A percentile compares a stretch with the other conserved stretches of the same genome.
Evolutionary conservation across 148 eudicot species (phyloP).

Genomic region (Polygonum maritimum): DNA sequence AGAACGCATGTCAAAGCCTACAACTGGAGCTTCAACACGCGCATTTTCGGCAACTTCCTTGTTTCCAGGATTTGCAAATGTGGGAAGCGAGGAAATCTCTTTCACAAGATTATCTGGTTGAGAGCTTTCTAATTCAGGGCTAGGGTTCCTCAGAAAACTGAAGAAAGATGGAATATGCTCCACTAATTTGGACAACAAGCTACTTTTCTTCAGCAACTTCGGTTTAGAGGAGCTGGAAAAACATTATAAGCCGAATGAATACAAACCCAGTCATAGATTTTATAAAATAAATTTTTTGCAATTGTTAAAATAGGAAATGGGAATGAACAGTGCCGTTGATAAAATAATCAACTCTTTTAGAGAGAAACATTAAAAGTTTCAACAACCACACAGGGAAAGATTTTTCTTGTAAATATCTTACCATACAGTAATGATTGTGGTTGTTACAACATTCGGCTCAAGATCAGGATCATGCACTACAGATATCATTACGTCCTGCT

Average conservation of each 20-base stretch:
- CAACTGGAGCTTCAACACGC: slow-evolving; percentile 18
- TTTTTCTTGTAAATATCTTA: slow-evolving; percentile 18
- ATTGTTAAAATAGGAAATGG: background rate
- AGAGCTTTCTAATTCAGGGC: slow-evolving; percentile 19
- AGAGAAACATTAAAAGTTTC: background rate
- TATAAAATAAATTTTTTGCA: background rate
- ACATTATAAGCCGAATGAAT: slow-evolving; percentile 2
- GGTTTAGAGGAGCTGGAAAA: slow-evolving; percentile 32
- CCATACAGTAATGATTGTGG: slow-evolving; percentile 62
- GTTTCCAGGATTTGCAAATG: slow-evolving; percentile 19
- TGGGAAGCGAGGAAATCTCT: slow-evolving; percentile 24
- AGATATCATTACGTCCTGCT: slow-evolving; percentile 50
- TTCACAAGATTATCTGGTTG: slow-evolving; percentile 14
- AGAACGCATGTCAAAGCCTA: slow-evolving; percentile 26
- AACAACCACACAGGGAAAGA: background rate
- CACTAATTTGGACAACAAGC: slow-evolving; percentile 63
- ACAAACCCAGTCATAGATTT: background rate
- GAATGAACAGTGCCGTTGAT: background rate
- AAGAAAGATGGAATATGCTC: slow-evolving; percentile 63
- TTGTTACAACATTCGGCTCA: slow-evolving; percentile 42
- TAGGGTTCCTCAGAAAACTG: slow-evolving; percentile 38
- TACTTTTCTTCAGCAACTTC: slow-evolving; percentile 35
- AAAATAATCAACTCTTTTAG: background rate
- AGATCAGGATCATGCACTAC: slow-evolving; percentile 47
- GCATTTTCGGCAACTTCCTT: slow-evolving; percentile 21